Evolutionary conservation across 208 protist genomes (phyloP), one percentile per base, ranked within the genome.

Genomic region (Acanthamoeba culbertsoni): DNA sequence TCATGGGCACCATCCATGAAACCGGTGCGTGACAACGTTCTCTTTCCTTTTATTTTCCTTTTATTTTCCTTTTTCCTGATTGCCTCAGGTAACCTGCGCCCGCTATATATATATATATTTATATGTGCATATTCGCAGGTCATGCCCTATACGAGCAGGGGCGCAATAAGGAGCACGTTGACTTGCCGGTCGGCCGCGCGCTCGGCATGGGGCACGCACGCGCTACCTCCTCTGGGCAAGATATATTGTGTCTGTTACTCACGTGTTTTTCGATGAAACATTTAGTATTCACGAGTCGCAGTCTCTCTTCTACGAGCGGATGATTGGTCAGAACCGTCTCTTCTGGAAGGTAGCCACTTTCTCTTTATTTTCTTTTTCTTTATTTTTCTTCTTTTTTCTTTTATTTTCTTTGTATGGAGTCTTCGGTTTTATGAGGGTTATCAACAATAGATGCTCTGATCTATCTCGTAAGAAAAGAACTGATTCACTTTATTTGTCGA

Each of bases 1-100:
- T 86, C 7, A 86, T 55, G 40, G 75, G 75, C 46, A 86, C 75
- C 40, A 86, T 86, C 75, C 75, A 86, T 33, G 75, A 86, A n/a
- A 57, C 65, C 8, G 65, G 65, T 63, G 23, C 23, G 55, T 28
- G 48, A 55, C 8, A 55, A 18, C 48, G 48, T 55, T 55, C 48
- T 23, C 48, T n/a, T n/a, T n/a, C n/a, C n/a, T n/a, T n/a, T n/a
- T n/a, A n/a, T n/a, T n/a, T n/a, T n/a, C n/a, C n/a, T n/a, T n/a
- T n/a, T n/a, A n/a, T n/a, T n/a, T n/a, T n/a, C n/a, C n/a, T n/a
- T n/a, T n/a, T n/a, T n/a, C n/a, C n/a, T n/a, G n/a, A n/a, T n/a
- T n/a, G n/a, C n/a, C n/a, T n/a, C 48, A 63, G 14, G 23, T 28
- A 63, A 63, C 23, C 7, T 75, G 65, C 65, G 65, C 37, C 65